These are phyloP conservation scores for Triticum dicoccoides DNA, from an alignment of 176 grass and related monocot species.

Conservation along the genomic window DNA sequence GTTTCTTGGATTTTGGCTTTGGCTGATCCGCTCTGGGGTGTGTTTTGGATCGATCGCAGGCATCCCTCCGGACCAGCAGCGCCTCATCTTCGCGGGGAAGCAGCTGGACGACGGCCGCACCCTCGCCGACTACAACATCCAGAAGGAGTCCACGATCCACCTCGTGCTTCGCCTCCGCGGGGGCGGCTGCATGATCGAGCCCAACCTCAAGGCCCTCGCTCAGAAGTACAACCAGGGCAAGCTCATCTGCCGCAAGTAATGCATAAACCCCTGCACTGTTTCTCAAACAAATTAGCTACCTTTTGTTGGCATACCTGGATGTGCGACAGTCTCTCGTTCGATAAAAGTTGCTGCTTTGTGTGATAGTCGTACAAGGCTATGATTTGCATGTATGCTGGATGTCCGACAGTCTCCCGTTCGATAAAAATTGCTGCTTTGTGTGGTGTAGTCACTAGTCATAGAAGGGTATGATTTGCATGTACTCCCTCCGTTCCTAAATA, in stretches of 20 bases:
- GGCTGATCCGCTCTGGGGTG: background rate
- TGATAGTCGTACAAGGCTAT: background rate
- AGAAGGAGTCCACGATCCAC: constrained; percentile 28
- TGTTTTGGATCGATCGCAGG: background rate
- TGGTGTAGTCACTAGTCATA: background rate
- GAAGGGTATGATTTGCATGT: background rate
- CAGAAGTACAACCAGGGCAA: constrained; percentile 30
- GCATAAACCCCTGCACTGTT: background rate
- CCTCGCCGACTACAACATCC: constrained; percentile 61
- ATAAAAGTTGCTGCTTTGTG: background rate
- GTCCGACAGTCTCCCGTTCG: background rate
- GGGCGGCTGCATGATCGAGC: background rate
- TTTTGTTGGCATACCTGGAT: background rate
- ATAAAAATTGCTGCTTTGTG: background rate
- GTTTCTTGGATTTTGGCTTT: background rate
- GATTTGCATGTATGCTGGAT: background rate
- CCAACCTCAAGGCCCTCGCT: constrained; percentile 2
- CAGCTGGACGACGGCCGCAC: constrained; percentile 60
- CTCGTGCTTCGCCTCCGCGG: constrained; percentile 16
- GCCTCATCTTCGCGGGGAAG: constrained; percentile 59
- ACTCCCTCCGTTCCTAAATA: too few relatives aligned
- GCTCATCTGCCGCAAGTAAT: constrained; percentile 40
- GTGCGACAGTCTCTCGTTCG: background rate
- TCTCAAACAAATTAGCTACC: background rate
- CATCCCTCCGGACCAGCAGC: constrained; percentile 53